A percentile compares a stretch with the other conserved stretches of the same genome.
Conservation (phyloP, 768 basidiomycete genomes). For the Amanita jacksonii region DNA sequence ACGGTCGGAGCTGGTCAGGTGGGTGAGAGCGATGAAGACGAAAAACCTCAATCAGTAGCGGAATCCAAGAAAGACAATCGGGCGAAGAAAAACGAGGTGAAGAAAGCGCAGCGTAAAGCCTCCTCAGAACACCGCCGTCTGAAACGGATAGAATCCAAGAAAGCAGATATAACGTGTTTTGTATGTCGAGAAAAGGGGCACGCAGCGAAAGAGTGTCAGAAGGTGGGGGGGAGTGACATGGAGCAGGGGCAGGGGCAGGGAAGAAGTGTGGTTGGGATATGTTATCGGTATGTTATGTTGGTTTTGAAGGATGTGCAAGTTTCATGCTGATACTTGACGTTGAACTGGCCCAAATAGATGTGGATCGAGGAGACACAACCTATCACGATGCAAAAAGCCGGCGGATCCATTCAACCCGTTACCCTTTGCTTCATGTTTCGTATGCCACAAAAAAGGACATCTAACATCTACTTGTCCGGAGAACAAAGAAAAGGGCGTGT, state of each 20-base stretch:
- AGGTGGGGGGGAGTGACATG: slow-evolving; percentile 10
- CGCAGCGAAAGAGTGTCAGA: slow-evolving; percentile 67
- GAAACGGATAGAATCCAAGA: slow-evolving; percentile 50
- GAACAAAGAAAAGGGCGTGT: slow-evolving; percentile 74
- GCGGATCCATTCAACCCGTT: slow-evolving; percentile 54
- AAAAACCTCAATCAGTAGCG: too few relatives aligned
- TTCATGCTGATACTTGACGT: not conserved
- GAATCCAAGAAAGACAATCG: slow-evolving; percentile 15
- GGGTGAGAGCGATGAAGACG: too few relatives aligned
- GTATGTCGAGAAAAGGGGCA: slow-evolving; percentile 82
- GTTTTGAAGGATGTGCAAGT: not conserved
- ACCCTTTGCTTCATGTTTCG: slow-evolving; percentile 88
- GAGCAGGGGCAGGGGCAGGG: slow-evolving; percentile 8
- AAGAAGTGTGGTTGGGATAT: slow-evolving; percentile 39
- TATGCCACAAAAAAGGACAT: slow-evolving; percentile 79
- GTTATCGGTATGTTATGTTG: slow-evolving; percentile 49
- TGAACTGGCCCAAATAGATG: slow-evolving; percentile 41
- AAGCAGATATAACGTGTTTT: slow-evolving; percentile 64
- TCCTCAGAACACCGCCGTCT: slow-evolving; percentile 52
- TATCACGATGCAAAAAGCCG: slow-evolving; percentile 69
- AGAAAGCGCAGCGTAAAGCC: slow-evolving; percentile 20
- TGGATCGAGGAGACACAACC: slow-evolving; percentile 66
- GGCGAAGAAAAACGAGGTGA: slow-evolving; percentile 15
- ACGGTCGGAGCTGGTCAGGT: too few relatives aligned
- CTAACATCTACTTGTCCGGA: slow-evolving; percentile 76